Conservation (phyloP, 768 basidiomycete species). For the Cyclocybe cylindracea region DNA sequence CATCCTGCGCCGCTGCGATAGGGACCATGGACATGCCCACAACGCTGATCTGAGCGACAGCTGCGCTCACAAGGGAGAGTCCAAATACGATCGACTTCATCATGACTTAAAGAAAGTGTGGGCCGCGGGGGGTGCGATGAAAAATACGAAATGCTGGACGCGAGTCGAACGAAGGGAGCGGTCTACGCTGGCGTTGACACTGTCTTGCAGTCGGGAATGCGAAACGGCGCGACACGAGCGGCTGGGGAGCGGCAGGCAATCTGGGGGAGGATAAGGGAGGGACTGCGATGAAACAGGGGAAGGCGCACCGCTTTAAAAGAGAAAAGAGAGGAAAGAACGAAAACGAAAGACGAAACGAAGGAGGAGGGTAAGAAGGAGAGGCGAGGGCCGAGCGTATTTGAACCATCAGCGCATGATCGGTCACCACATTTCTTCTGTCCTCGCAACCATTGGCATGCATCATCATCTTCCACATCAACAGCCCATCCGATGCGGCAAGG, state of each 20-base stretch:
- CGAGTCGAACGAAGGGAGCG: slow-evolving; percentile 48
- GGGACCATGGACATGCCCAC: slow-evolving; percentile 46
- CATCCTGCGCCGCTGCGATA: slow-evolving; percentile 18
- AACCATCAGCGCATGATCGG: slow-evolving; percentile 24
- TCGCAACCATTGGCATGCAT: slow-evolving; percentile 39
- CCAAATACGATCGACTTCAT: slow-evolving; percentile 66
- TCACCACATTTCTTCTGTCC: slow-evolving; percentile 20
- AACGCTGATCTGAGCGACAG: slow-evolving; percentile 54
- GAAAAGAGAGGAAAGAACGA: slow-evolving; percentile 38
- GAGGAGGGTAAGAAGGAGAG: slow-evolving; percentile 10
- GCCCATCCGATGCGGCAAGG: slow-evolving; percentile 20
- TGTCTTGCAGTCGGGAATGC: slow-evolving; percentile 65
- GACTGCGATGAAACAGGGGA: not conserved
- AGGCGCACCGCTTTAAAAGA: slow-evolving; percentile 44
- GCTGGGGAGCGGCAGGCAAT: slow-evolving; percentile 44
- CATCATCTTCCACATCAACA: slow-evolving; percentile 34
- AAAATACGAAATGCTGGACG: slow-evolving; percentile 31
- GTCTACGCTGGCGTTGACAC: slow-evolving; percentile 69
- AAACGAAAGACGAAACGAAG: slow-evolving; percentile 40
- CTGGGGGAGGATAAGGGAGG: slow-evolving; percentile 17
- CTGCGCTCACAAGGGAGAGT: slow-evolving; percentile 58
- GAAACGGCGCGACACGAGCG: slow-evolving; percentile 39
- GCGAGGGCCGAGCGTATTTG: slow-evolving; percentile 33
- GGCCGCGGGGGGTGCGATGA: slow-evolving; percentile 37
- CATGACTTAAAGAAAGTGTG: slow-evolving; percentile 46